These are phyloP conservation scores for Trametes sanguinea DNA, from an alignment of 768 basidiomycete genomes.

Conservation along the genomic window DNA sequence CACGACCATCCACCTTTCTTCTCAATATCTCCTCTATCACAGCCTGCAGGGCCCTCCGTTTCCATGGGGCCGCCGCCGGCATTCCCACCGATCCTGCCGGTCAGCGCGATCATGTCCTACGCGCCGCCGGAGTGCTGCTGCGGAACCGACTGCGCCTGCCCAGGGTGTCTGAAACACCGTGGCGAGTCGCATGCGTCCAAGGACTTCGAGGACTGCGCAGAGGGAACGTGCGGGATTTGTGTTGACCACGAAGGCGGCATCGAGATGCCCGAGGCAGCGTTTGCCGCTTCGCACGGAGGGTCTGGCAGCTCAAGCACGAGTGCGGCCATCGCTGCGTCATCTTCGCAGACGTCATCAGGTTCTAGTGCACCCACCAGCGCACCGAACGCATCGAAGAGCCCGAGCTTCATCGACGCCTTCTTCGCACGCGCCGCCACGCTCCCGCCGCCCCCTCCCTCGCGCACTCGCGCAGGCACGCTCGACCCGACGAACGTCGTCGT, in stretches of 20 bases:
- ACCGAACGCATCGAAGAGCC: neutral
- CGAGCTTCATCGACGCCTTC: constrained; percentile 58
- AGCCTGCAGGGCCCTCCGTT: neutral
- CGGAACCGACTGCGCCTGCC: constrained; percentile 67
- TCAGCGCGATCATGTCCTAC: constrained; percentile 56
- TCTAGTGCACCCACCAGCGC: neutral
- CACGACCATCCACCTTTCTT: neutral
- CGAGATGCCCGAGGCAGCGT: constrained; percentile 35
- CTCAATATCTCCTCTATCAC: constrained; percentile 12
- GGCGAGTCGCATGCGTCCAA: constrained; percentile 46
- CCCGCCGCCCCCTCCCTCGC: constrained; percentile 64
- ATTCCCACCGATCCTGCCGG: constrained; percentile 61
- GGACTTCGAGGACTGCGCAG: constrained; percentile 41
- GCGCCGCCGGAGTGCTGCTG: constrained; percentile 75
- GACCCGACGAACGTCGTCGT: constrained; percentile 56
- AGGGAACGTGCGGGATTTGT: constrained; percentile 59
- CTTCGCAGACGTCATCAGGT: neutral
- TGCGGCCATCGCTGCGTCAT: neutral
- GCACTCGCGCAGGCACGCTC: constrained; percentile 45
- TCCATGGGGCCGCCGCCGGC: constrained; percentile 35
- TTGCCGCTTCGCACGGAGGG: constrained; percentile 14
- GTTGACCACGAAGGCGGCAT: constrained; percentile 53
- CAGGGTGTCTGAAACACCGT: constrained; percentile 74
- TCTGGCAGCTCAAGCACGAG: neutral
- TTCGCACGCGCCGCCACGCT: constrained; percentile 68